Conservation (phyloP, 495 filamentous ascomycete species). For the Penicillium atrosanguineum region DNA sequence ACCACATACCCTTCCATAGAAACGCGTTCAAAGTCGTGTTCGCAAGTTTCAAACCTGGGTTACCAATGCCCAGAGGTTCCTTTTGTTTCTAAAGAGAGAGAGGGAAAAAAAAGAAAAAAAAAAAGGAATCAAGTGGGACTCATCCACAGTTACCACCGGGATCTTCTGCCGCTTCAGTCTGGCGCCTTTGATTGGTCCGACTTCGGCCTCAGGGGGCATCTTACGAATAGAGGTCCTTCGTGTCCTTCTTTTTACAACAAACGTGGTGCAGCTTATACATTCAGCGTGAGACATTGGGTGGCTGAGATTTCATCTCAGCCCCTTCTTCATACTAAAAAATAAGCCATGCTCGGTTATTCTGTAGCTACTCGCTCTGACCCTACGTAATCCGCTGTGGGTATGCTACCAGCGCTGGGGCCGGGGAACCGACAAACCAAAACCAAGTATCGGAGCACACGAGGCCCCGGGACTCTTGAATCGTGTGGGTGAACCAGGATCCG, state of each 20-base stretch:
- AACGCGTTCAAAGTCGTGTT: background rate
- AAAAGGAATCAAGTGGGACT: background rate
- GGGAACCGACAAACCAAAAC: slow-evolving; percentile 18
- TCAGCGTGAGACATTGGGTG: background rate
- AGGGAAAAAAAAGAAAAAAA: background rate
- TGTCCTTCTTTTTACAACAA: background rate
- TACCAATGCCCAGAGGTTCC: background rate
- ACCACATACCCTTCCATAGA: too few species aligned
- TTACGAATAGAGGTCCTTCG: background rate
- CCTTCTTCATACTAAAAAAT: background rate
- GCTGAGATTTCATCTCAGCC: background rate
- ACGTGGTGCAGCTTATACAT: background rate
- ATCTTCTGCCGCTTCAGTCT: slow-evolving; percentile 7
- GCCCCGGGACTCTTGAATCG: background rate
- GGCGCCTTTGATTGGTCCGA: slow-evolving; percentile 15
- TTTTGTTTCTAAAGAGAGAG: background rate
- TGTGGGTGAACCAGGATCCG: background rate
- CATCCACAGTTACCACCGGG: slow-evolving; percentile 13
- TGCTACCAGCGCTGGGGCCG: slow-evolving; percentile 1
- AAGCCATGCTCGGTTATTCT: background rate
- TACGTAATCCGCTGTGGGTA: slow-evolving; percentile 2
- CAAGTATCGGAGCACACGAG: slow-evolving; percentile 12
- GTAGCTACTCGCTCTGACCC: background rate
- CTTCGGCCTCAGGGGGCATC: slow-evolving; percentile 14
- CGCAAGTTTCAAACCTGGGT: background rate